A percentile compares a stretch with the other conserved stretches of the same genome.
phyloP scores from a whole-genome alignment of 352 stramenopile species.

The Globisporangium yorkense region DNA sequence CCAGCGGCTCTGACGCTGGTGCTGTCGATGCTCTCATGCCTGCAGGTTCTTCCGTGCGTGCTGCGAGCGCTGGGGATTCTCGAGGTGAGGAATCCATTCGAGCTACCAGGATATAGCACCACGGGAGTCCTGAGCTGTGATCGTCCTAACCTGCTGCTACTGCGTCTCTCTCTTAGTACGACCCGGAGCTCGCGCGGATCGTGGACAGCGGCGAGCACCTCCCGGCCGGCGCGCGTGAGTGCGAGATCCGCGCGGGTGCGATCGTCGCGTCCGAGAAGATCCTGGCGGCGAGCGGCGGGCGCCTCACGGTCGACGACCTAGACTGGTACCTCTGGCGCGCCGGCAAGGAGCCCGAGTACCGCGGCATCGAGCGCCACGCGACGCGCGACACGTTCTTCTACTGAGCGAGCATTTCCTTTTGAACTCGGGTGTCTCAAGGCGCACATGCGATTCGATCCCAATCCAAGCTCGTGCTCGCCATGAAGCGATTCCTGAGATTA shows the following conservation, averaged over 20 bases:
- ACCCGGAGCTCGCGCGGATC: constrained; percentile 32
- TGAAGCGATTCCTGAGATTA: no score
- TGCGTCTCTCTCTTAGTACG: constrained; percentile 30
- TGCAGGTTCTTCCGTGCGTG: constrained; percentile 66
- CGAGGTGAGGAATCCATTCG: constrained; percentile 26
- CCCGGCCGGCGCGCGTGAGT: constrained; percentile 37
- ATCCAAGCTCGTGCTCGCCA: no score
- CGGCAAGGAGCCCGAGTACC: constrained; percentile 68
- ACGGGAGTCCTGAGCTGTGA: no score
- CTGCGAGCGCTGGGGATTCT: constrained; percentile 63
- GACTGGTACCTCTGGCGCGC: constrained; percentile 73
- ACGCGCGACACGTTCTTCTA: constrained; percentile 73
- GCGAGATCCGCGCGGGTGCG: constrained; percentile 57
- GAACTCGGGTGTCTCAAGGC: no score
- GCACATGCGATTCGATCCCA: no score
- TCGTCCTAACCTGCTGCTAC: no score
- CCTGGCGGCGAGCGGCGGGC: constrained; percentile 41
- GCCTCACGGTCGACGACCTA: constrained; percentile 36
- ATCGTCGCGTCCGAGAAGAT: constrained; percentile 70
- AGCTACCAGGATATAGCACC: no score
- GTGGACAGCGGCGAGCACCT: constrained; percentile 51
- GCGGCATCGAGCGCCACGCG: constrained; percentile 57
- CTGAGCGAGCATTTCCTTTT: constrained; percentile 9
- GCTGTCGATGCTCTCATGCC: neutral
- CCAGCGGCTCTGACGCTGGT: neutral